Base-by-base conservation (phyloP, 768 basidiomycete genomes). In the Brasilioporus rufonigricans region DNA sequence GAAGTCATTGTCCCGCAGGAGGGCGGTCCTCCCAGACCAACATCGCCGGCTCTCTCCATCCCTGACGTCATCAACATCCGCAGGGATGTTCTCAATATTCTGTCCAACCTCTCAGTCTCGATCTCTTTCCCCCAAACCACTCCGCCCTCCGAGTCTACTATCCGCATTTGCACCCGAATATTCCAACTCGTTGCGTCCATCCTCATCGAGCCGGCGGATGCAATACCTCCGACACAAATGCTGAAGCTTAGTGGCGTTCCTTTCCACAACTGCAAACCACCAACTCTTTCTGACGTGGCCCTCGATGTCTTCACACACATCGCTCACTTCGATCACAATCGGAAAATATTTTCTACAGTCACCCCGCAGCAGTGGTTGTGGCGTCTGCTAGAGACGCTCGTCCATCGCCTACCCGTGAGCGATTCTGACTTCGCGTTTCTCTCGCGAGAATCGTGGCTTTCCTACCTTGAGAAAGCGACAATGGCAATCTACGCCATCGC, bases 401-500 rank as follows among this genome's bases (percentile, higher is more conserved):
- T 95, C 53, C 86, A 87, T 63, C 84, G 93, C 43, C 79, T 98
- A n/a, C 96, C 96, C 6, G 70, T 97, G 44, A 70, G 81, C 24
- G 87, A 90, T 53, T 69, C 76, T 18, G 93, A 97, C 71, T 90
- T 91, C 67, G 73, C 84, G 64, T 71, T 88, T 57, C 71, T 83
- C 61, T 71, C 74, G 50, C 77, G 83, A 58, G 86, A 91, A 64
- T 64, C 73, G 21, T 93, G 90, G 85, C 69, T 94, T 43, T 82
- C 84, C 39, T 89, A 91, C 69, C 72, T 91, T 58, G 91, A 95
- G 75, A 89, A 89, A 61, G 74, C 79, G 49, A 77, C 89, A 44
- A 83, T 94, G 77, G 81, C 82, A n/a, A 80, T 97, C 39, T 98
- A 97, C 73, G 86, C 86, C 35, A 74, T 98, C 58, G 83, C 86